Percentiles rank a stretch among this genome's conserved stretches.
Conservation (phyloP, 805 yeast species). For the Limtongozyma cylindracea region DNA sequence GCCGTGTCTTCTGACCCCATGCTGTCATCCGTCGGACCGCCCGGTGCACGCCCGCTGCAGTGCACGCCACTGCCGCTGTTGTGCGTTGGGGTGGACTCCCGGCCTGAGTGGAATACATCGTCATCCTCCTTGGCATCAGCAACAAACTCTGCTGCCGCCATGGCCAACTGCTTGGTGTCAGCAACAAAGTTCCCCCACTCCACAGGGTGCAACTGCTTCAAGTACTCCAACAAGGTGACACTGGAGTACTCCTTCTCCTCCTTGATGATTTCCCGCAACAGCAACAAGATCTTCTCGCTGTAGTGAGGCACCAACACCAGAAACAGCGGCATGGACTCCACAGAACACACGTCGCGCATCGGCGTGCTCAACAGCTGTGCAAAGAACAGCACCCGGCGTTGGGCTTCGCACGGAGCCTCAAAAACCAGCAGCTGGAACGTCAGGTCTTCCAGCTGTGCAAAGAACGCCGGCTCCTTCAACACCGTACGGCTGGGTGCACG, state of each 20-base stretch:
- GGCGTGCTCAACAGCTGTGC: conserved; percentile 81
- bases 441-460: conserved; percentile 64
- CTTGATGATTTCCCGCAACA: conserved; percentile 55
- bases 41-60: too few species aligned
- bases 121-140: conserved; percentile 3
- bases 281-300: conserved; percentile 54
- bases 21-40: too few species aligned
- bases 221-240: conserved; percentile 26
- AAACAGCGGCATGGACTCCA: conserved; percentile 39
- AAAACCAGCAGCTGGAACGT: conserved; percentile 30
- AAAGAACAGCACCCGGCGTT: conserved; percentile 63
- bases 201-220: conserved; percentile 26
- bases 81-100: too few species aligned
- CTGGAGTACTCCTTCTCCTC: conserved; percentile 40
- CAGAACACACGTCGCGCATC: conserved; percentile 35
- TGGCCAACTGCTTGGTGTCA: conserved; percentile 27
- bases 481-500: too few species aligned
- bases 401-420: conserved; percentile 48
- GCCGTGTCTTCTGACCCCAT: too few species aligned
- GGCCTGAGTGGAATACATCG: too few species aligned
- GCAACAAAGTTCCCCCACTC: conserved; percentile 33
- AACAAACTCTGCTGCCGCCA: conserved; percentile 8
- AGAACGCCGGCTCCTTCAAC: conserved; percentile 50
- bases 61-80: too few species aligned
- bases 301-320: conserved; percentile 76